phyloP scores from a whole-genome alignment of 805 yeast genomes.

The Komagataella pastoris region DNA sequence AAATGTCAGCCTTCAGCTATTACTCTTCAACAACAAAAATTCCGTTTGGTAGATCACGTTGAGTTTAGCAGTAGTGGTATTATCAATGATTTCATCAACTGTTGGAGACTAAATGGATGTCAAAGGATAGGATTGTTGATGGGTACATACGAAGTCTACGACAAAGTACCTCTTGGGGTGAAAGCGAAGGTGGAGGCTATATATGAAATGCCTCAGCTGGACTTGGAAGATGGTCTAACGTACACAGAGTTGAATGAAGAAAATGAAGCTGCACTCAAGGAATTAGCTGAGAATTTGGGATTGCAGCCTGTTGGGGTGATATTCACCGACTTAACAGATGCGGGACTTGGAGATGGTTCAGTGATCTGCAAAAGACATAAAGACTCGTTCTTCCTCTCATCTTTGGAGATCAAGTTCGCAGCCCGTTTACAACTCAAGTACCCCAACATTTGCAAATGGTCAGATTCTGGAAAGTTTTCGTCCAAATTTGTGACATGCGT shows the following conservation, averaged over 20 bases:
- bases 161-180: constrained; percentile 80
- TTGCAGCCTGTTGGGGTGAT: constrained; percentile 66
- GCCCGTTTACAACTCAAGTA: constrained; percentile 59
- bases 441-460: constrained; percentile 53
- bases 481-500: constrained; percentile 93
- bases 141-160: constrained; percentile 70
- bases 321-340: constrained; percentile 81
- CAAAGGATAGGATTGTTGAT: constrained; percentile 81
- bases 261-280: constrained; percentile 37
- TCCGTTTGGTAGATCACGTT: constrained; percentile 95
- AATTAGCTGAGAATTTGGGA: constrained; percentile 45
- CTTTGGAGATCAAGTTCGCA: constrained; percentile 78
- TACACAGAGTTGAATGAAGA: constrained; percentile 31
- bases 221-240: constrained; percentile 76
- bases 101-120: constrained; percentile 81
- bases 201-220: constrained; percentile 84
- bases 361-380: constrained; percentile 90
- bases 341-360: constrained; percentile 77
- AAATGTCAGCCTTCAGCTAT: constrained; percentile 96
- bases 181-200: constrained; percentile 91
- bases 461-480: constrained; percentile 53
- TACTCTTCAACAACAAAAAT: constrained; percentile 78
- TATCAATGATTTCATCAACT: constrained; percentile 73
- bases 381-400: constrained; percentile 78
- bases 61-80: constrained; percentile 70